Evolutionary conservation across 306 rosid species (phyloP).

Genomic region (Acacia confusa): DNA sequence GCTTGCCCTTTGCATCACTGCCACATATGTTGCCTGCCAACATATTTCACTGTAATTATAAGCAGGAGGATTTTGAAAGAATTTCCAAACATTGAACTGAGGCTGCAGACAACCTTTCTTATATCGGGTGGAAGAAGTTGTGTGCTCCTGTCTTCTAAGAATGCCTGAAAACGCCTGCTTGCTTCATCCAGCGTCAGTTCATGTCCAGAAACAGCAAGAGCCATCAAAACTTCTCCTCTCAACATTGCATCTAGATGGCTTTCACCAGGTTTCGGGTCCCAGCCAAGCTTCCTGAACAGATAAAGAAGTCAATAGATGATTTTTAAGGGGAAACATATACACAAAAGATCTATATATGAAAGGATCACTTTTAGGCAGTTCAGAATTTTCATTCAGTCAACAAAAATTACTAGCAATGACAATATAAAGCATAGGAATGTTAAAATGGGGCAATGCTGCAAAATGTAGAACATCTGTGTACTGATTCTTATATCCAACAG

Average conservation of each 20-base stretch:
- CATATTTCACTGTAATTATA: conserved; percentile 37
- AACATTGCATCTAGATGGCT: conserved; percentile 79
- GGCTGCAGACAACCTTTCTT: conserved; percentile 63
- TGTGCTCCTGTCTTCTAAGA: conserved; percentile 75
- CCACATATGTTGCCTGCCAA: conserved; percentile 84
- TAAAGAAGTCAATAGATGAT: conserved; percentile 15
- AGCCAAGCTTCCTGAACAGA: conserved; percentile 80
- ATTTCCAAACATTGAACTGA: conserved; percentile 16
- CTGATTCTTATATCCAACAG: conserved; percentile 11
- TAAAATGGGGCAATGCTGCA: conserved; percentile 2
- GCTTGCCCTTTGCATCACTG: conserved; percentile 68
- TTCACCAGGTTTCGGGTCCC: conserved; percentile 76
- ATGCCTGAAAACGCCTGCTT: conserved; percentile 69
- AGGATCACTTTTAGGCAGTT: conserved; percentile 25
- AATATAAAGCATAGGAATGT: conserved; percentile 16
- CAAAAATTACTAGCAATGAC: background rate
- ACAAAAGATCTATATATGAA: background rate
- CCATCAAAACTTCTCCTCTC: conserved; percentile 90
- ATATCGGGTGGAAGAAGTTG: conserved; percentile 87
- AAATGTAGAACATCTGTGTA: background rate
- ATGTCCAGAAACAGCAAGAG: conserved; percentile 74
- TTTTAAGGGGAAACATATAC: conserved; percentile 47
- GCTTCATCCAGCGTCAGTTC: conserved; percentile 78
- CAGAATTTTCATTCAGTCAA: background rate
- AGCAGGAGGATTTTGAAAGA: conserved; percentile 10